Conservation (phyloP, 2,329 filamentous ascomycete genomes). For the Arthrobotrys entomopaga region DNA sequence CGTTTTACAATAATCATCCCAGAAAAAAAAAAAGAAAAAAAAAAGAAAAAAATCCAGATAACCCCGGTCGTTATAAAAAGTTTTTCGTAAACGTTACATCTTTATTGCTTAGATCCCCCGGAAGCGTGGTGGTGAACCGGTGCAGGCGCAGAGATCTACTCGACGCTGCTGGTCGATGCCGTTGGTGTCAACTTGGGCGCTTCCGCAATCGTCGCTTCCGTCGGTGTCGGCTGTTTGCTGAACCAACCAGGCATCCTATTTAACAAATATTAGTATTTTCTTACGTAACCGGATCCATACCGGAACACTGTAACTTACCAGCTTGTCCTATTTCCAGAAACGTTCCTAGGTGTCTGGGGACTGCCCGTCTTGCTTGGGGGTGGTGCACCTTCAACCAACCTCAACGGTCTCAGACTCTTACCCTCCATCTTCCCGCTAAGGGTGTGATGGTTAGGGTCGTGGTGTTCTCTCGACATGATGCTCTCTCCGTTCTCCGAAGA, state of each 20-base stretch:
- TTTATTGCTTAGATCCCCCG: conserved; percentile 3
- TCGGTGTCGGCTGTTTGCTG: conserved; percentile 42
- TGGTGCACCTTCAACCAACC: conserved; percentile 82
- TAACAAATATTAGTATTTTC: too few relatives aligned
- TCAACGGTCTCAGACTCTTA: conserved; percentile 83
- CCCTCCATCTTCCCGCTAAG: conserved; percentile 65
- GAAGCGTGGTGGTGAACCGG: conserved; percentile 1
- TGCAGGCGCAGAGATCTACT: conserved; percentile 41
- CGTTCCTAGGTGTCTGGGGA: conserved; percentile 55
- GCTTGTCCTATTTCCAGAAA: conserved; percentile 58
- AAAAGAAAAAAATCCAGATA: too few relatives aligned
- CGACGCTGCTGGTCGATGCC: conserved; percentile 53
- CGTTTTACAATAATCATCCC: neutral
- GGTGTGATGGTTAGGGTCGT: conserved; percentile 65
- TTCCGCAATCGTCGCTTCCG: conserved; percentile 1
- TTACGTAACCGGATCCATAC: too few relatives aligned
- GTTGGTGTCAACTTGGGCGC: conserved; percentile 32
- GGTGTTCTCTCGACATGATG: conserved; percentile 11
- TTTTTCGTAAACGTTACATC: conserved; percentile 6
- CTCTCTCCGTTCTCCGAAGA: conserved; percentile 48
- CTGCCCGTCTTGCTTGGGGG: conserved; percentile 35
- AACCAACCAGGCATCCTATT: conserved; percentile 58
- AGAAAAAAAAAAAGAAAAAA: too few relatives aligned
- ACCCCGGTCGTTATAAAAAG: neutral
- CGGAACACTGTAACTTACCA: conserved; percentile 59